Percentiles rank a stretch among this genome's conserved stretches.
Conservation (phyloP, 2,329 filamentous ascomycete genomes). For the Orbilia brochopaga region DNA sequence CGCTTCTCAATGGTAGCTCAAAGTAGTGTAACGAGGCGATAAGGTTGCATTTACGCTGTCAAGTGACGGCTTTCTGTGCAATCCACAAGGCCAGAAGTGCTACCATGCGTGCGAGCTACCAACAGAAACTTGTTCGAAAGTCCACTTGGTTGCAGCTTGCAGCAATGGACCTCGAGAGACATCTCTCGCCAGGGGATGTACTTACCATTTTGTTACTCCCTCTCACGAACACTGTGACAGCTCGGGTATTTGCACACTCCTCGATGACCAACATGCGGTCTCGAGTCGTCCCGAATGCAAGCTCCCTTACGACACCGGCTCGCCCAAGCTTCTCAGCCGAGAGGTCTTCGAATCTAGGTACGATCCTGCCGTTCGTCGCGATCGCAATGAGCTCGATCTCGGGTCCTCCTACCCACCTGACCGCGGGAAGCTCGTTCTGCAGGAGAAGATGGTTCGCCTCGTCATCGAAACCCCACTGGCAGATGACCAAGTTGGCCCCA, state of each 20-base stretch:
- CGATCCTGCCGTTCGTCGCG: slow-evolving; percentile 95
- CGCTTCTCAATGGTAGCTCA: slow-evolving; percentile 29
- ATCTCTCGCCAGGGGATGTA: slow-evolving; percentile 3
- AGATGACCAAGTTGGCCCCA: slow-evolving; percentile 95
- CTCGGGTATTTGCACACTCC: slow-evolving; percentile 96
- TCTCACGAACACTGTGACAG: slow-evolving; percentile 93
- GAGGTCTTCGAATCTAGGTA: slow-evolving; percentile 94
- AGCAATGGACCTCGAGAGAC: neutral
- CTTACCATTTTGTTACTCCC: slow-evolving; percentile 99
- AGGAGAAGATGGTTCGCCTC: slow-evolving; percentile 97
- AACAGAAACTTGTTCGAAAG: slow-evolving; percentile 1
- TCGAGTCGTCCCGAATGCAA: slow-evolving; percentile 94
- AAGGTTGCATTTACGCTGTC: slow-evolving; percentile 41
- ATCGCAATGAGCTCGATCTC: slow-evolving; percentile 99
- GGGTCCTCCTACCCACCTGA: slow-evolving; percentile 96
- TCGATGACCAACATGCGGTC: slow-evolving; percentile 99
- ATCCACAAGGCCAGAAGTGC: slow-evolving; percentile 9
- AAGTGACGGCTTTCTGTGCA: slow-evolving; percentile 46
- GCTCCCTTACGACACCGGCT: slow-evolving; percentile 88
- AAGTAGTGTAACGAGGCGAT: slow-evolving; percentile 28
- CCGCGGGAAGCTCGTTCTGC: slow-evolving; percentile 93
- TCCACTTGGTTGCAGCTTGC: slow-evolving; percentile 3
- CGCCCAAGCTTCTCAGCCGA: slow-evolving; percentile 87
- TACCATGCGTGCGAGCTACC: slow-evolving; percentile 15
- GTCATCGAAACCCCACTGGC: slow-evolving; percentile 99